Percentiles rank a stretch among this genome's conserved stretches.
phyloP scores from a whole-genome alignment of 176 grass and related monocot species.

The Pharus latifolius region DNA sequence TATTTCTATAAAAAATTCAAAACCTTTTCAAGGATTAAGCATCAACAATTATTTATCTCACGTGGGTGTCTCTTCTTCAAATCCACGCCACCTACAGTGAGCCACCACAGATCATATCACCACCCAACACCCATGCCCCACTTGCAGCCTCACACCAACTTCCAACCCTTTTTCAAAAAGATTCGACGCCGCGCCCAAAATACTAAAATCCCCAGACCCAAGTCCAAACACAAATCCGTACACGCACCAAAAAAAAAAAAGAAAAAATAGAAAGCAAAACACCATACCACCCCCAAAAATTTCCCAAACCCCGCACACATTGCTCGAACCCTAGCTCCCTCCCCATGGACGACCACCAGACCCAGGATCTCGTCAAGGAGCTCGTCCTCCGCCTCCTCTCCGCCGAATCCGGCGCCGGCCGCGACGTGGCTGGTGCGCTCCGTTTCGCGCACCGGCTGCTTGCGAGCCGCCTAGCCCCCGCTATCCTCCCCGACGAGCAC shows the following conservation, averaged over 20 bases:
- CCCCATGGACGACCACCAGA: slow-evolving; percentile 69
- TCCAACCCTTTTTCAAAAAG: neutral
- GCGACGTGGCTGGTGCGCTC: slow-evolving; percentile 40
- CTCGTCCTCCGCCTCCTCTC: slow-evolving; percentile 67
- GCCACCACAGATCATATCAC: neutral
- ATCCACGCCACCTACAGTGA: neutral
- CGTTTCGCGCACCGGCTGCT: slow-evolving; percentile 67
- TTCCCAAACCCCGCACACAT: slow-evolving; percentile 17
- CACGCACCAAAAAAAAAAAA: neutral
- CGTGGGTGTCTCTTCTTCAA: neutral
- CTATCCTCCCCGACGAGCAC: slow-evolving; percentile 62
- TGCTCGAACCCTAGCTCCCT: slow-evolving; percentile 51
- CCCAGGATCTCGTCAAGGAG: slow-evolving; percentile 81
- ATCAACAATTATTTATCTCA: neutral
- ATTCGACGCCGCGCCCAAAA: slow-evolving; percentile 17
- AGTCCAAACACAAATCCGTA: neutral
- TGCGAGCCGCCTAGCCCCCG: slow-evolving; percentile 67
- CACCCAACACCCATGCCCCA: neutral
- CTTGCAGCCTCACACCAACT: neutral
- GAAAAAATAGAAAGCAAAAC: neutral
- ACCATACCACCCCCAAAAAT: neutral
- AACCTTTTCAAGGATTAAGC: too few relatives aligned
- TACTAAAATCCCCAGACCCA: neutral
- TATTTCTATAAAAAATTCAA: too few relatives aligned
- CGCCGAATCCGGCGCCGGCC: slow-evolving; percentile 1